phyloP scores from a whole-genome alignment of 2,329 filamentous ascomycete species.

The Plectosphaerella sp. region DNA sequence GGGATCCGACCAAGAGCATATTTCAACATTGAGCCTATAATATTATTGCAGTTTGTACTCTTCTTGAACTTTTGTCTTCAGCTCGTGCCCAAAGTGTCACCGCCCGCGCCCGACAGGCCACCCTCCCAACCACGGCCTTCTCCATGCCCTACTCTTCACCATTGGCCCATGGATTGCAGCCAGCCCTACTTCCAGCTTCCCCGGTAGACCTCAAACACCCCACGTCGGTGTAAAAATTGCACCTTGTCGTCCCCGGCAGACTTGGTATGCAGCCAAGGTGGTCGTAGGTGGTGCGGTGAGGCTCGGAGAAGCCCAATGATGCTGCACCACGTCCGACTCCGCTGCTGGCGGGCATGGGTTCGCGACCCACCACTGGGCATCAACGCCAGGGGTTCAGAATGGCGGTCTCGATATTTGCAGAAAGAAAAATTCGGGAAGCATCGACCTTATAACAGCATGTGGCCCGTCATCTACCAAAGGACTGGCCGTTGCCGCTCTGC shows the following conservation, averaged over 20 bases:
- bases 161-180: neutral
- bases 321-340: conserved; percentile 1
- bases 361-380: conserved; percentile 1
- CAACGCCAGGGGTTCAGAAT: neutral
- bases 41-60: too few species aligned
- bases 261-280: neutral
- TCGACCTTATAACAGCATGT: too few species aligned
- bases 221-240: too few species aligned
- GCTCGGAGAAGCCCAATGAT: neutral
- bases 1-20: too few species aligned
- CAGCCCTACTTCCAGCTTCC: too few species aligned
- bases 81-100: neutral
- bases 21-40: too few species aligned
- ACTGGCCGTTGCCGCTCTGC: too few species aligned
- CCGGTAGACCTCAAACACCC: too few species aligned
- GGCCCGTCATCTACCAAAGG: too few species aligned
- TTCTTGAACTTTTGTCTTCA: too few species aligned
- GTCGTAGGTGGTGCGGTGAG: neutral
- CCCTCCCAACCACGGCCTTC: neutral
- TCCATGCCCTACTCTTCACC: neutral
- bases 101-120: neutral
- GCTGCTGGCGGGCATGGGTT: neutral
- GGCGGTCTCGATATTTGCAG: too few species aligned
- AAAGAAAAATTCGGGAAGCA: too few species aligned
- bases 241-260: neutral